phyloP scores from a whole-genome alignment of 2,329 filamentous ascomycete species.

The Fusarium lateritium region DNA sequence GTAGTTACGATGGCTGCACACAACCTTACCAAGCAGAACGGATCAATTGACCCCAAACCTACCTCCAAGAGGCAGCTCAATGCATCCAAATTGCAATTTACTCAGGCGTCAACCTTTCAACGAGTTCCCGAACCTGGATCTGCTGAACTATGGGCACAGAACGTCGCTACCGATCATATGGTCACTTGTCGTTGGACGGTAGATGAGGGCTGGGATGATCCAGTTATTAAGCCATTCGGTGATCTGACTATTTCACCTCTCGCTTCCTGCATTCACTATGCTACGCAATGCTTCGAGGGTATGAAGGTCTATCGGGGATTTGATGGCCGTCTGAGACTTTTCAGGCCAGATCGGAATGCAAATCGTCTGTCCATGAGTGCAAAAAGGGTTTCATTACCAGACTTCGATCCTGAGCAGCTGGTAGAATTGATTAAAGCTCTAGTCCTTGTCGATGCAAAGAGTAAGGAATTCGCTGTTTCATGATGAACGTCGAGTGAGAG shows the following conservation, averaged over 20 bases:
- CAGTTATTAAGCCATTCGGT: neutral
- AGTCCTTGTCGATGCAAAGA: neutral
- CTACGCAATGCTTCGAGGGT: slow-evolving; percentile 1
- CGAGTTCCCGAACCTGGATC: neutral
- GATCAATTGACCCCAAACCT: neutral
- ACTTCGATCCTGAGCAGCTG: neutral
- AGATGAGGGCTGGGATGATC: slow-evolving; percentile 1
- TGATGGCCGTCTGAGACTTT: neutral
- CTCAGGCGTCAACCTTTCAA: neutral
- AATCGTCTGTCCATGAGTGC: neutral
- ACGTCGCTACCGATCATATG: slow-evolving; percentile 3
- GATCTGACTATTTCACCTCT: neutral
- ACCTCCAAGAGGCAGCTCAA: neutral
- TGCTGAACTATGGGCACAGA: neutral
- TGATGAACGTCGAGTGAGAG: too few species aligned
- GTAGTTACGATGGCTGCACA: too few species aligned
- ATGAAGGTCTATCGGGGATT: neutral
- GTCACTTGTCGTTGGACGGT: neutral
- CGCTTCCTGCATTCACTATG: slow-evolving; percentile 4
- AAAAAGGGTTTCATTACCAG: neutral
- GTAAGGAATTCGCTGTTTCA: neutral
- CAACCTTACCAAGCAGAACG: neutral
- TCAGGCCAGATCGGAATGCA: neutral
- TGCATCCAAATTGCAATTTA: neutral
- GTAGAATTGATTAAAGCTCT: neutral